A percentile compares a stretch with the other conserved stretches of the same genome.
Conservation (phyloP, 1,139 yeast species). For the Pneumocystis murina region DNA sequence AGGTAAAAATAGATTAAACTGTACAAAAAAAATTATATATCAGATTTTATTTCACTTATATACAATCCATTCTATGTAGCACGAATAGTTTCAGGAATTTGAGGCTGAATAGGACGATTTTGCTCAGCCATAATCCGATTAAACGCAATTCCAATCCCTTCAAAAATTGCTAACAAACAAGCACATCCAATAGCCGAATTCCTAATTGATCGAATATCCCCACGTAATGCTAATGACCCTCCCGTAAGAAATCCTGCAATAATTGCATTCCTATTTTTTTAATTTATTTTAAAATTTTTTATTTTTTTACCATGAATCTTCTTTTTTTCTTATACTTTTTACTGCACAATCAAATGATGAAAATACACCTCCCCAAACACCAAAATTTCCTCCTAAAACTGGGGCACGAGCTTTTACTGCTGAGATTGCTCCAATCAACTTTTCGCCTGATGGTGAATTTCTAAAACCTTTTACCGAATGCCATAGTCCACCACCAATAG, state of each 20-base stretch:
- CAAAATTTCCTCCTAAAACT: slow-evolving; percentile 96
- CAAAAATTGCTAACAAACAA: slow-evolving; percentile 86
- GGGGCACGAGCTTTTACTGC: slow-evolving; percentile 97
- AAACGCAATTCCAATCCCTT: slow-evolving; percentile 96
- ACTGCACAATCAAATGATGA: slow-evolving; percentile 92
- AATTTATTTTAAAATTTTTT: not conserved
- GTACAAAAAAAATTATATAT: not conserved
- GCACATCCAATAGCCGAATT: slow-evolving; percentile 97
- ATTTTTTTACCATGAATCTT: slow-evolving; percentile 49
- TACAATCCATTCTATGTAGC: not conserved
- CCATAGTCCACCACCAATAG: slow-evolving; percentile 82
- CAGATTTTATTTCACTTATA: not conserved
- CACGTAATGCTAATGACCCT: slow-evolving; percentile 94
- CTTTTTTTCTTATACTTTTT: slow-evolving; percentile 89
- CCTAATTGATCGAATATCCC: slow-evolving; percentile 95
- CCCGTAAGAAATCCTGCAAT: slow-evolving; percentile 98
- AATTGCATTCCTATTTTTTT: slow-evolving; percentile 57
- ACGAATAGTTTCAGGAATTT: slow-evolving; percentile 7
- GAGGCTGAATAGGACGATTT: slow-evolving; percentile 47
- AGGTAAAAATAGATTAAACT: too few species aligned
- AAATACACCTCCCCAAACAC: slow-evolving; percentile 98
- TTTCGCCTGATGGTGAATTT: slow-evolving; percentile 89
- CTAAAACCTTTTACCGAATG: slow-evolving; percentile 98
- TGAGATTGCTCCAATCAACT: slow-evolving; percentile 73
- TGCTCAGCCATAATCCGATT: slow-evolving; percentile 76